A percentile compares a stretch with the other conserved stretches of the same genome.
These are phyloP conservation scores for Picocystis sp. DNA, from an alignment of 163 green algal genomes.

Conservation along the genomic window DNA sequence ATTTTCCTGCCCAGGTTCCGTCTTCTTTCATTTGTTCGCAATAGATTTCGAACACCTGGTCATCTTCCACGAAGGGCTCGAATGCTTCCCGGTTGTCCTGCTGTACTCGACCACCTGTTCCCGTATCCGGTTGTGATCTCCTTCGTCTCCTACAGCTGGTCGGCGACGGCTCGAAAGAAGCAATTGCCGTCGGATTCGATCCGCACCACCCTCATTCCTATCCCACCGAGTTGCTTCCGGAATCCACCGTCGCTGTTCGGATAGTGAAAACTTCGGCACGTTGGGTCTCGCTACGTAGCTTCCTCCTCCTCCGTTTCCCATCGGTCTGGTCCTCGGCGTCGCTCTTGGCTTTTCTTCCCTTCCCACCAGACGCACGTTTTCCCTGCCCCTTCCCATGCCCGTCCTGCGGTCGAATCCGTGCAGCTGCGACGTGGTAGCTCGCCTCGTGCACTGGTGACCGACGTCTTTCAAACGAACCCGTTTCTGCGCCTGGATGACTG, in stretches of 20 bases:
- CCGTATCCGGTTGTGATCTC: constrained; percentile 19
- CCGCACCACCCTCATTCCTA: constrained; percentile 13
- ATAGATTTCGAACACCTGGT: constrained; percentile 36
- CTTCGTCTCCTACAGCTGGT: constrained; percentile 30
- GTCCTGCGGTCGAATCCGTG: too few species aligned
- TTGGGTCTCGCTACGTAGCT: too few species aligned
- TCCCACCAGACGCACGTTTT: too few species aligned
- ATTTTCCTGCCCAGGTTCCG: constrained; percentile 40
- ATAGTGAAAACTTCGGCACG: too few species aligned
- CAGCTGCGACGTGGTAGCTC: too few species aligned
- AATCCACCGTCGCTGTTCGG: background rate
- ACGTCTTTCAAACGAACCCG: too few species aligned
- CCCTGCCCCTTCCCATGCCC: too few species aligned
- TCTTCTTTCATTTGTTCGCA: constrained; percentile 35
- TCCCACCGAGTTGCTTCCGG: constrained; percentile 11
- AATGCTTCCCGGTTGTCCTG: constrained; percentile 25
- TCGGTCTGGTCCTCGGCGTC: too few species aligned
- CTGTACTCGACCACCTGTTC: constrained; percentile 23
- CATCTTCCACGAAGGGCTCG: constrained; percentile 49
- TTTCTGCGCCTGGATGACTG: too few species aligned
- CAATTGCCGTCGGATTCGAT: constrained; percentile 29
- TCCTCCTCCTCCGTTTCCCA: too few species aligned
- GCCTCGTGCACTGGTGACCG: too few species aligned
- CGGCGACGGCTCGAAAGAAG: constrained; percentile 29
- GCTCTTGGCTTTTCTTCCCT: too few species aligned